Base-by-base conservation (phyloP, 371 early-diverging fungal genomes). In the Rhizopus delemar region DNA sequence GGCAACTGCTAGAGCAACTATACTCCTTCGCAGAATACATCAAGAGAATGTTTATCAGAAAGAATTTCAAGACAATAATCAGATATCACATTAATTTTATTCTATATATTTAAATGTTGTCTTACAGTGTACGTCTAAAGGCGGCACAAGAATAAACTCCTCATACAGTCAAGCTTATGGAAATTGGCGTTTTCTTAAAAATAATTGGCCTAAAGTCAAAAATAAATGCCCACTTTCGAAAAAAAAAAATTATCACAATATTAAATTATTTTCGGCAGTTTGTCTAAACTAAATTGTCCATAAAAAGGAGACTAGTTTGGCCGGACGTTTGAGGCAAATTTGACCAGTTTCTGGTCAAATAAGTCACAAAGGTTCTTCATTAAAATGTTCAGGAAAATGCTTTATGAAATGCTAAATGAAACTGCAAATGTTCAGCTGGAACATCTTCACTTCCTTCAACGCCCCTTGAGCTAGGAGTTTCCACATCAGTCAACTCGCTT, bases 391-490 rank as follows among this genome's bases (percentile, higher is more conserved):
- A 46, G 55, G 59, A 38, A 59, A 46, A 46, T 36, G 41, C 8
- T 53, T 54, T 60, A 60, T 41, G 54, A 41, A 60, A 60, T 48
- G 53, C 32, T 60, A 41, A 60, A 48, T 60, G 32, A 60, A 54
- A 54, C 29, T 60, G 54, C 53, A 53, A 53, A 60, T 53, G 28
- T 53, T 60, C 50, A 60, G 22, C 54, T 41, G 60, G 60, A 51
- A 55, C 34, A 61, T 54, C 56, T 55, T 61, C 43, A 22, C 56
- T 61, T 55, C 51, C 60, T 59, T 59, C 59, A 53, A 59, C 36
- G 31, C 0, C 53, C 39, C 59, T 59, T 59, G 53, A 59, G 53
- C n/a, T 51, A 38, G 38, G 46, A 46, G 59, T 54, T 54, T 55
- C 61, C 51, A 51, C 43, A 61, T 54, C 51, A 46, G 53, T 59